These are phyloP conservation scores for Globisporangium paroecandrum DNA, from an alignment of 352 stramenopile genomes.

Conservation along the genomic window DNA sequence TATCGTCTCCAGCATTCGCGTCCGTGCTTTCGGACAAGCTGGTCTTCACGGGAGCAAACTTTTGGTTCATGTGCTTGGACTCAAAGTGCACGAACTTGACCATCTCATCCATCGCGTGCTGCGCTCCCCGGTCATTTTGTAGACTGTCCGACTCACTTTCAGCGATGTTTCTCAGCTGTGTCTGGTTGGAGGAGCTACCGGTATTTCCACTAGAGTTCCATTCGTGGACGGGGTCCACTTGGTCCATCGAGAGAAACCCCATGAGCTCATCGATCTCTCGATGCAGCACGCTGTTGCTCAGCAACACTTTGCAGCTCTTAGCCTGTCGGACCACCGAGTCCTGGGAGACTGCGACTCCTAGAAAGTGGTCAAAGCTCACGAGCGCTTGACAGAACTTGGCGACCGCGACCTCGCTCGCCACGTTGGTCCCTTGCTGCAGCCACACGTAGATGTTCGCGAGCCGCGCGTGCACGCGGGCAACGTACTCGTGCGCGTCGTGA, in stretches of 20 bases:
- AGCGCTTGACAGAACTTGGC: constrained; percentile 9
- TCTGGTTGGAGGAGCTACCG: not conserved
- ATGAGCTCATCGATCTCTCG: constrained; percentile 7
- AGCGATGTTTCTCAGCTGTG: not conserved
- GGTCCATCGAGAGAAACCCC: not conserved
- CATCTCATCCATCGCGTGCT: no score
- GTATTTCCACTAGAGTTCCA: not conserved
- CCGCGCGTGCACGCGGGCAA: not conserved
- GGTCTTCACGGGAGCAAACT: not conserved
- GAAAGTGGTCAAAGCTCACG: constrained; percentile 12
- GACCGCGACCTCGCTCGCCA: not conserved
- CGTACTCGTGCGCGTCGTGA: constrained; percentile 2
- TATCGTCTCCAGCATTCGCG: not conserved
- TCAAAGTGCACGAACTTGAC: constrained; percentile 2
- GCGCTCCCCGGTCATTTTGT: not conserved
- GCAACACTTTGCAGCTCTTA: constrained; percentile 2
- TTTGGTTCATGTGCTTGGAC: not conserved
- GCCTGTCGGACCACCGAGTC: not conserved
- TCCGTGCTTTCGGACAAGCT: not conserved
- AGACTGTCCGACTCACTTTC: constrained; percentile 1
- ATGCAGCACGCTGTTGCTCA: constrained; percentile 4
- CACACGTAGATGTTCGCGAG: not conserved
- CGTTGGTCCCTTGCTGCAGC: not conserved
- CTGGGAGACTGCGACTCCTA: not conserved
- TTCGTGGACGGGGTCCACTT: not conserved